phyloP scores from a whole-genome alignment of 2,329 filamentous ascomycete species.

The Arthrobotrys iridis region DNA sequence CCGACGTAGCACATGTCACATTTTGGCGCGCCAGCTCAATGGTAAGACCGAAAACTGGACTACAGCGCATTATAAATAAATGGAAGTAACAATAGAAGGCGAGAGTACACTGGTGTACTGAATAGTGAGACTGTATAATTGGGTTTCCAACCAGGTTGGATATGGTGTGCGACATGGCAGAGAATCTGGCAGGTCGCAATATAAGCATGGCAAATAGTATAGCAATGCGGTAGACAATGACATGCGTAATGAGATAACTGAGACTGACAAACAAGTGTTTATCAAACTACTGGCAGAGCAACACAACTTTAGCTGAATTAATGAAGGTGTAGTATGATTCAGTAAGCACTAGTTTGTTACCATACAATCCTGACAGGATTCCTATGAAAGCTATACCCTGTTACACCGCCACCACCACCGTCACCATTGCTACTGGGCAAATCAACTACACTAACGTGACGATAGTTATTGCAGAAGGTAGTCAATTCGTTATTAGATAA shows the following conservation, averaged over 20 bases:
- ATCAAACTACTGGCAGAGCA: slow-evolving; percentile 9
- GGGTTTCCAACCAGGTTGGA: neutral
- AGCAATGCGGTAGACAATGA: neutral
- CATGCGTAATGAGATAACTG: neutral
- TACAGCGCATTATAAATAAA: neutral
- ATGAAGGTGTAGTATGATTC: neutral
- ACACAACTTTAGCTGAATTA: neutral
- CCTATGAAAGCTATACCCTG: neutral
- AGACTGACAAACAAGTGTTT: slow-evolving; percentile 3
- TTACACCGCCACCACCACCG: neutral
- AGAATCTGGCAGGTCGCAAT: neutral
- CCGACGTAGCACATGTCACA: neutral
- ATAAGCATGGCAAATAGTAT: neutral
- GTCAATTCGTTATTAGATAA: neutral
- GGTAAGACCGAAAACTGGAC: neutral
- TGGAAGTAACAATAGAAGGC: neutral
- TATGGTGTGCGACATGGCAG: neutral
- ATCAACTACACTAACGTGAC: neutral
- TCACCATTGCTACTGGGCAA: neutral
- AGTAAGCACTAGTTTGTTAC: neutral
- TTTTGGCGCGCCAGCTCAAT: neutral
- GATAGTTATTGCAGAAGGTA: neutral
- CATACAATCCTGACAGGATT: neutral
- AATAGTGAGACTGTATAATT: neutral
- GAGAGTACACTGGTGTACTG: neutral